phyloP scores from a whole-genome alignment of 495 filamentous ascomycete species.

The Tuber brumale region DNA sequence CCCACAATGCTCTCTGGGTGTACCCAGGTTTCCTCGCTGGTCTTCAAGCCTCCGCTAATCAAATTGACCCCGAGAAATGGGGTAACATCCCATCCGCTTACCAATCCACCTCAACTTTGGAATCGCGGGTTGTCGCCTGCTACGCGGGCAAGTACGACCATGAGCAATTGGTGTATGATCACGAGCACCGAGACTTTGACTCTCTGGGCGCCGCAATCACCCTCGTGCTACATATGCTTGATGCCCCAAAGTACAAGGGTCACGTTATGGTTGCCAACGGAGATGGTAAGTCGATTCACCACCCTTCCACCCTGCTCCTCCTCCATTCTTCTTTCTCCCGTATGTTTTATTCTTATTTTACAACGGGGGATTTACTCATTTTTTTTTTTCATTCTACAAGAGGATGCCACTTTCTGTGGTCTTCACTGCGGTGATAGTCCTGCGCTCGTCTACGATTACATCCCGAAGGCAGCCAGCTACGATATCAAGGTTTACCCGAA shows the following conservation, averaged over 20 bases:
- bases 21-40: conserved; percentile 32
- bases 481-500: conserved; percentile 25
- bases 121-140: conserved; percentile 29
- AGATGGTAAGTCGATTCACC: conserved; percentile 22
- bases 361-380: not conserved
- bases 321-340: not conserved
- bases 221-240: conserved; percentile 24
- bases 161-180: conserved; percentile 26
- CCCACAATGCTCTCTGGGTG: conserved; percentile 23
- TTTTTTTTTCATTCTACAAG: conserved; percentile 1
- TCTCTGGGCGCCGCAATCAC: conserved; percentile 33
- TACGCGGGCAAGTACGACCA: conserved; percentile 24
- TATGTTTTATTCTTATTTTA: not conserved
- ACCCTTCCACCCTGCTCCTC: not conserved
- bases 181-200: conserved; percentile 21
- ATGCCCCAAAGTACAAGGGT: conserved; percentile 24
- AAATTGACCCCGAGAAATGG: conserved; percentile 32
- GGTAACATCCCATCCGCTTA: conserved; percentile 17
- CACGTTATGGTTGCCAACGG: conserved; percentile 33
- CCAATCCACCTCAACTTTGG: conserved; percentile 23
- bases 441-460: conserved; percentile 16
- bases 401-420: conserved; percentile 23
- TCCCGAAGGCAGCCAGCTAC: conserved; percentile 27
- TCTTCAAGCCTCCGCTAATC: conserved; percentile 29
- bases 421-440: conserved; percentile 19